These are phyloP conservation scores for Yamadazyma trypodendri DNA, from an alignment of 1,139 yeast species.

Conservation along the genomic window DNA sequence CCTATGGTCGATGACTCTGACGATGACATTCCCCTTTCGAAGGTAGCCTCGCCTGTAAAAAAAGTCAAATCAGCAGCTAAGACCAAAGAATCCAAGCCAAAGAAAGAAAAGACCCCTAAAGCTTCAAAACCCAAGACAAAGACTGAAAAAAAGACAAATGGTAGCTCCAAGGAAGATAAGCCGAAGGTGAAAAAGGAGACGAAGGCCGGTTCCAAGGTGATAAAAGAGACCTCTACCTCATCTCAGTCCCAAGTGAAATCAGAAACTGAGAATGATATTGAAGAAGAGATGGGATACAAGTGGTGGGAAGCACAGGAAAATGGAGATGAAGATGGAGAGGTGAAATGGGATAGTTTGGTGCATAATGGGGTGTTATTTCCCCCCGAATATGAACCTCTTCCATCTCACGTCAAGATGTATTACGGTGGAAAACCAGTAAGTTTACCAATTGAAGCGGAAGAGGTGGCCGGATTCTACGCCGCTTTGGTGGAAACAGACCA, in stretches of 20 bases:
- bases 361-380: conserved; percentile 94
- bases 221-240: conserved; percentile 2
- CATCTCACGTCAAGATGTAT: conserved; percentile 70
- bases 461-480: conserved; percentile 93
- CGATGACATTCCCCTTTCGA: conserved; percentile 17
- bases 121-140: conserved; percentile 7
- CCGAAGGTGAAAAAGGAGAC: conserved; percentile 6
- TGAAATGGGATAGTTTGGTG: conserved; percentile 82
- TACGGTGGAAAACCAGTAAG: conserved; percentile 75
- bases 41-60: conserved; percentile 6
- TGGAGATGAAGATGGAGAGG: conserved; percentile 64
- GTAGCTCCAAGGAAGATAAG: conserved; percentile 1
- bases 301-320: conserved; percentile 78
- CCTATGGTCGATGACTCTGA: conserved; percentile 12
- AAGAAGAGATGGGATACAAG: conserved; percentile 62
- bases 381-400: conserved; percentile 85
- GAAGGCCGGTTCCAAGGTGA: too few species aligned
- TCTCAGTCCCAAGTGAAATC: conserved; percentile 2
- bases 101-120: not conserved
- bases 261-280: conserved; percentile 43
- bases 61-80: conserved; percentile 3
- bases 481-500: conserved; percentile 89
- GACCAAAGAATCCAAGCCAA: conserved; percentile 2
- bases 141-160: conserved; percentile 5
- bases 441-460: conserved; percentile 83